A percentile compares a stretch with the other conserved stretches of the same genome.
Evolutionary conservation across 2,329 filamentous ascomycete genomes (phyloP).

Genomic region (Verruconis gallopava): DNA sequence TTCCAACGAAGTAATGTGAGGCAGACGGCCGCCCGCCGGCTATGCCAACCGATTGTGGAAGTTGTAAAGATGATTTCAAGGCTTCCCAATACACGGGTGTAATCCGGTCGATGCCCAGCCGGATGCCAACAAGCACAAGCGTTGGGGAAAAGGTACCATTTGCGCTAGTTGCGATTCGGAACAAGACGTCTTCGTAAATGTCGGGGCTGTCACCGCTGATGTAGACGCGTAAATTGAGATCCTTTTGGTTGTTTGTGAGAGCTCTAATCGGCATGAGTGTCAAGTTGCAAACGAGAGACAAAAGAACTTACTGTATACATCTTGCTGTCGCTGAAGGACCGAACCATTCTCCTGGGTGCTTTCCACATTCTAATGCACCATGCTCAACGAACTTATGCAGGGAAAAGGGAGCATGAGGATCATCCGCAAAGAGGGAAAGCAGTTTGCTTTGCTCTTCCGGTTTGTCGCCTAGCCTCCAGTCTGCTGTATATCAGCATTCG

Average conservation of each 20-base stretch:
- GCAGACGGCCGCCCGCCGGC: slow-evolving; percentile 89
- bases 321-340: slow-evolving; percentile 90
- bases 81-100: slow-evolving; percentile 93
- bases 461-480: slow-evolving; percentile 58
- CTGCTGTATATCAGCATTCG: slow-evolving; percentile 25
- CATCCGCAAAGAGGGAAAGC: slow-evolving; percentile 75
- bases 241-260: slow-evolving; percentile 51
- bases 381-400: slow-evolving; percentile 90
- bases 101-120: slow-evolving; percentile 85
- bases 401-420: slow-evolving; percentile 75
- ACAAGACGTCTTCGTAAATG: slow-evolving; percentile 82
- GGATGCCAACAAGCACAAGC: slow-evolving; percentile 74
- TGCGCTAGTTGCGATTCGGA: slow-evolving; percentile 58
- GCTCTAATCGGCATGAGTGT: slow-evolving; percentile 41
- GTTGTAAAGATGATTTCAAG: slow-evolving; percentile 70
- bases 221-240: slow-evolving; percentile 63
- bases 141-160: slow-evolving; percentile 64
- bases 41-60: slow-evolving; percentile 89
- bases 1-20: slow-evolving; percentile 65
- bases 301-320: slow-evolving; percentile 67
- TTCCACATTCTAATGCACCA: slow-evolving; percentile 76
- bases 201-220: slow-evolving; percentile 82
- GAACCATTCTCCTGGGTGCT: slow-evolving; percentile 96
- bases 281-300: not conserved
- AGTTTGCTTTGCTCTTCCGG: slow-evolving; percentile 53